Evolutionary conservation across 129 eudicot species (phyloP).

Genomic region (Mikania micrantha): DNA sequence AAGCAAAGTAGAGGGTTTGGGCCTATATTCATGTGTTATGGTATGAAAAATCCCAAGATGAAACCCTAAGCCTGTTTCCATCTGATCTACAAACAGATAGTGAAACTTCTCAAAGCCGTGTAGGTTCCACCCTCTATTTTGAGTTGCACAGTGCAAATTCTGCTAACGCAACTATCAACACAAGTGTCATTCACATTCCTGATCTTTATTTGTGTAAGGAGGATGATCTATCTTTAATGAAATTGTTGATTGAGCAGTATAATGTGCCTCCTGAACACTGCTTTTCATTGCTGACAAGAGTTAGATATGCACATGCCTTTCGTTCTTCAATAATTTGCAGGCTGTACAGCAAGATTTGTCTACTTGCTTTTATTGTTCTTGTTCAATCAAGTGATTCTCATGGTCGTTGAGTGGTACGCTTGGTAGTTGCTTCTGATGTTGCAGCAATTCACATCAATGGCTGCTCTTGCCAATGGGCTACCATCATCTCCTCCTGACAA

Average conservation of each 20-base stretch:
- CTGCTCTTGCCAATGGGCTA: background rate
- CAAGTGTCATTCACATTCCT: constrained; percentile 63
- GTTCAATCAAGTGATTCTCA: constrained; percentile 91
- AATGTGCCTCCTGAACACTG: constrained; percentile 73
- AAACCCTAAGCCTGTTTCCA: constrained; percentile 64
- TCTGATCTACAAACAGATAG: constrained; percentile 55
- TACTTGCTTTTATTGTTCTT: constrained; percentile 86
- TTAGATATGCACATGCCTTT: constrained; percentile 95
- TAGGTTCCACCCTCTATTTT: constrained; percentile 90
- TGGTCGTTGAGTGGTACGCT: too few relatives aligned
- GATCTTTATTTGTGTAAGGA: constrained; percentile 69
- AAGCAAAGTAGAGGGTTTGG: constrained; percentile 96
- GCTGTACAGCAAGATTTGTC: constrained; percentile 82
- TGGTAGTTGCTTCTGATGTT: too few relatives aligned
- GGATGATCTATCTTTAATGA: constrained; percentile 77
- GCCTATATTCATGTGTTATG: constrained; percentile 73
- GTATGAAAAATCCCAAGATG: constrained; percentile 68
- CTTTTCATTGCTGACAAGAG: constrained; percentile 71
- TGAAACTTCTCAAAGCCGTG: constrained; percentile 62
- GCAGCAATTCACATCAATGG: background rate
- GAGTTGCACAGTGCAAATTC: constrained; percentile 64
- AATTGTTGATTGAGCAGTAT: constrained; percentile 56
- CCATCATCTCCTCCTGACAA: constrained; percentile 1
- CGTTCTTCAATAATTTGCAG: constrained; percentile 73
- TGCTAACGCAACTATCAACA: constrained; percentile 36